Conservation (phyloP, 2,329 filamentous ascomycete species). For the Aspergillus novoparasiticus region DNA sequence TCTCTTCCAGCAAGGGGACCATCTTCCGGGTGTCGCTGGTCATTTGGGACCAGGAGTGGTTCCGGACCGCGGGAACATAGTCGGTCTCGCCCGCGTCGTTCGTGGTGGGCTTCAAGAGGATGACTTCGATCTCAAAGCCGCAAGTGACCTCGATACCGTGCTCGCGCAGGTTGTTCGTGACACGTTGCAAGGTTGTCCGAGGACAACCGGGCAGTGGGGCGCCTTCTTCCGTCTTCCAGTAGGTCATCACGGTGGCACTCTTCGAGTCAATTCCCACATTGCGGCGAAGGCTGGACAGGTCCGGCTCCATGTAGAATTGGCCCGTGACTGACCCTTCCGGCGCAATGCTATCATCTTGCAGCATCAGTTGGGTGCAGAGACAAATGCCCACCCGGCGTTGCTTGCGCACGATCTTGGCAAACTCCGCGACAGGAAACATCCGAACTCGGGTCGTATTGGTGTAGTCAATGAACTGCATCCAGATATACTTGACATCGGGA, state of each 20-base stretch:
- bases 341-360: slow-evolving; percentile 65
- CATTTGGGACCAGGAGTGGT: slow-evolving; percentile 72
- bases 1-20: slow-evolving; percentile 64
- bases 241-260: slow-evolving; percentile 68
- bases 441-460: slow-evolving; percentile 69
- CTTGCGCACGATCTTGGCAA: slow-evolving; percentile 51
- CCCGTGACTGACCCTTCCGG: slow-evolving; percentile 61
- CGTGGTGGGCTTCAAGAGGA: slow-evolving; percentile 61
- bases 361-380: slow-evolving; percentile 63
- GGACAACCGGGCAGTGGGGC: slow-evolving; percentile 63
- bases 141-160: slow-evolving; percentile 62
- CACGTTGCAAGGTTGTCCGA: slow-evolving; percentile 61
- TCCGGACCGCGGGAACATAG: slow-evolving; percentile 56
- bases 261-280: slow-evolving; percentile 59
- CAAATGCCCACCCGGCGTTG: slow-evolving; percentile 63
- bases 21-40: slow-evolving; percentile 62
- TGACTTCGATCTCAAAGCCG: slow-evolving; percentile 82
- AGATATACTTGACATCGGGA: slow-evolving; percentile 64
- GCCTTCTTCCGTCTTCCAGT: slow-evolving; percentile 63
- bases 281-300: slow-evolving; percentile 62
- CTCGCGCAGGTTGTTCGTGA: slow-evolving; percentile 57
- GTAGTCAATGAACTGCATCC: slow-evolving; percentile 77
- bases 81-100: slow-evolving; percentile 31
- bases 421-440: slow-evolving; percentile 65
- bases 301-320: slow-evolving; percentile 67